Evolutionary conservation across 768 basidiomycete genomes (phyloP).

Genomic region (Dendrothele bispora): DNA sequence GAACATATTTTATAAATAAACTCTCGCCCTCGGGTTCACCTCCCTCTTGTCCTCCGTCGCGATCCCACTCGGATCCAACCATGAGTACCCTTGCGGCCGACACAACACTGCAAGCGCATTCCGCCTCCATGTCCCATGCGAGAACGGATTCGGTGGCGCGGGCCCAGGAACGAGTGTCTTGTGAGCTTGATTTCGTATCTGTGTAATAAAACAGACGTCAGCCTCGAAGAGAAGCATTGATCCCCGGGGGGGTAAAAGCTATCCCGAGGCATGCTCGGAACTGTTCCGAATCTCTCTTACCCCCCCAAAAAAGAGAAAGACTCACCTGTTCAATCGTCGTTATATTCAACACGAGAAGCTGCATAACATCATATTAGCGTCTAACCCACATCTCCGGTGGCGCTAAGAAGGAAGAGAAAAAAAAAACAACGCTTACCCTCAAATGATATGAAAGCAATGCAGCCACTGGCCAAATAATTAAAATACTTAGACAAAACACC

Average conservation of each 20-base stretch:
- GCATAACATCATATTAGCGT: conserved; percentile 11
- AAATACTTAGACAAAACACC: conserved; percentile 68
- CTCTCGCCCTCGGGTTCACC: conserved; percentile 80
- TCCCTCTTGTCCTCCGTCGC: conserved; percentile 72
- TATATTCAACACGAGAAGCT: conserved; percentile 82
- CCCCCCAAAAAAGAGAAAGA: conserved; percentile 10
- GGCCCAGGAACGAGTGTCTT: conserved; percentile 63
- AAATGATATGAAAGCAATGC: conserved; percentile 84
- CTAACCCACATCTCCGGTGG: neutral
- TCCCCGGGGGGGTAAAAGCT: too few relatives aligned
- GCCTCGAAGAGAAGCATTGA: neutral
- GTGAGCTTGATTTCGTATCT: conserved; percentile 89
- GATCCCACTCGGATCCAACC: conserved; percentile 63
- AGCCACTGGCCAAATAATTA: conserved; percentile 80
- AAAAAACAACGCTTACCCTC: conserved; percentile 54
- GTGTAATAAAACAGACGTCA: conserved; percentile 11
- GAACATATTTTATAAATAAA: too few relatives aligned
- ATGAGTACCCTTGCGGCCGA: conserved; percentile 77
- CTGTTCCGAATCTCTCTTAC: too few relatives aligned
- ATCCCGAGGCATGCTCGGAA: too few relatives aligned
- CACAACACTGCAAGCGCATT: conserved; percentile 81
- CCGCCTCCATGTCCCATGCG: conserved; percentile 70
- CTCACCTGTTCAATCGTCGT: conserved; percentile 96
- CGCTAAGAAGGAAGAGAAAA: neutral
- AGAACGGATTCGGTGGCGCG: conserved; percentile 83